Conservation (phyloP, 2,329 filamentous ascomycete species). For the Epichloe sibirici region DNA sequence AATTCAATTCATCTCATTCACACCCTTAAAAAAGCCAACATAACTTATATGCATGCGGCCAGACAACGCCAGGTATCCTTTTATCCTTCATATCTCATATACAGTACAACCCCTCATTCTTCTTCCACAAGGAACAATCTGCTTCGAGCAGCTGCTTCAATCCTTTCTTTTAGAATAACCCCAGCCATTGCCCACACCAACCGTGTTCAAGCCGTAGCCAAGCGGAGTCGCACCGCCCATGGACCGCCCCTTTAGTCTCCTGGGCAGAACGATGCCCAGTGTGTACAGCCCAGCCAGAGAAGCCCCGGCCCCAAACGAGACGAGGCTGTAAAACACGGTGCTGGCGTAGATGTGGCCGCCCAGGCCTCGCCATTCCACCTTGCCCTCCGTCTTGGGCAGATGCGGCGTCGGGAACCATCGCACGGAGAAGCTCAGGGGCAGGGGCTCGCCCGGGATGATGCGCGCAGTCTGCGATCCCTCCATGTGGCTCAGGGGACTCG, state of each 20-base stretch:
- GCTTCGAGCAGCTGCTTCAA: neutral
- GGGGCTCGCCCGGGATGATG: slow-evolving; percentile 75
- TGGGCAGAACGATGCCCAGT: slow-evolving; percentile 46
- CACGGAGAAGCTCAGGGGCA: slow-evolving; percentile 69
- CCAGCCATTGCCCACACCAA: slow-evolving; percentile 43
- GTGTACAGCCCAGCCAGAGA: slow-evolving; percentile 46
- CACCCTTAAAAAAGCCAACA: too few relatives aligned
- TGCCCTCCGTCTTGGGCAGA: slow-evolving; percentile 55
- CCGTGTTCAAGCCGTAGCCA: slow-evolving; percentile 37
- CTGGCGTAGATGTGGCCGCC: slow-evolving; percentile 52
- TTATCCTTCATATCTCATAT: neutral
- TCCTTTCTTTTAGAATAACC: slow-evolving; percentile 40
- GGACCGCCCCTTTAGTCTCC: slow-evolving; percentile 34
- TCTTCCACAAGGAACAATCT: neutral
- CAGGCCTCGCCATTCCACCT: slow-evolving; percentile 52
- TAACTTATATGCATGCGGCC: neutral
- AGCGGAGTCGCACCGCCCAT: slow-evolving; percentile 46
- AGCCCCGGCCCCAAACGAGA: slow-evolving; percentile 45
- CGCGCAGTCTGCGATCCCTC: slow-evolving; percentile 42
- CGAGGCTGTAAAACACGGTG: slow-evolving; percentile 49
- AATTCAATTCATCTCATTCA: neutral
- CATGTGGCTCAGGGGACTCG: slow-evolving; percentile 55
- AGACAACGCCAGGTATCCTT: neutral
- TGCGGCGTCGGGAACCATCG: slow-evolving; percentile 73
- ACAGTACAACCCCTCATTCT: neutral